Conservation (phyloP, 2,329 filamentous ascomycete species). For the Sphaceloma murrayae region DNA sequence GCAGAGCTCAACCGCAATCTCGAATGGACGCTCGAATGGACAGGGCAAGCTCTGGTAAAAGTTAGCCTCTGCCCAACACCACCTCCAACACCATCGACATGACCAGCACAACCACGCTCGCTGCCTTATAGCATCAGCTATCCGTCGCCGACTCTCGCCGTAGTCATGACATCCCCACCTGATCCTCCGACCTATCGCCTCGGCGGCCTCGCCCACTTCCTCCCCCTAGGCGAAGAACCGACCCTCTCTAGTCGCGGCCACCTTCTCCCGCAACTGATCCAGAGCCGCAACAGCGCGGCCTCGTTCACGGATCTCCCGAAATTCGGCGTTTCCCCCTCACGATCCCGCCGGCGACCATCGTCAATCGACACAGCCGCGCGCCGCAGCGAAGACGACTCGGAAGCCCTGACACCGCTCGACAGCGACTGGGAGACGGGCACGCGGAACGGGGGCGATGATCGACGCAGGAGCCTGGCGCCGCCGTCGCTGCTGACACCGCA, state of each 20-base stretch:
- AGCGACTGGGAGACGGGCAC: constrained; percentile 12
- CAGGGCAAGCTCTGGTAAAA: neutral
- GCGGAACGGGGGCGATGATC: constrained; percentile 24
- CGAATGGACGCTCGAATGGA: constrained; percentile 1
- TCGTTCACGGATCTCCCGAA: constrained; percentile 20
- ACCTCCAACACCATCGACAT: too few relatives aligned
- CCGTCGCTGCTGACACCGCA: constrained; percentile 47
- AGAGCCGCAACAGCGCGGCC: constrained; percentile 22
- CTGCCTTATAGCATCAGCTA: neutral
- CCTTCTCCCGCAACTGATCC: constrained; percentile 31
- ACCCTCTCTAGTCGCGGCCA: constrained; percentile 37
- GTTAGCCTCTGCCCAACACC: too few relatives aligned
- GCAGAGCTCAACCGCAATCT: neutral
- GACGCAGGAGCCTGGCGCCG: constrained; percentile 36
- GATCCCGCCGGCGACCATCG: constrained; percentile 5
- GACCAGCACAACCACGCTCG: too few relatives aligned
- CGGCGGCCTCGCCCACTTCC: constrained; percentile 32
- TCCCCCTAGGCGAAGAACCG: constrained; percentile 33
- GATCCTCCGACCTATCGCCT: constrained; percentile 23
- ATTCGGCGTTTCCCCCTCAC: neutral
- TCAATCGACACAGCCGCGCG: constrained; percentile 8
- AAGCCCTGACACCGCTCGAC: too few relatives aligned
- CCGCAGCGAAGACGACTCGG: constrained; percentile 10
- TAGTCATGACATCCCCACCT: constrained; percentile 8
- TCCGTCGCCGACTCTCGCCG: neutral